A percentile compares a stretch with the other conserved stretches of the same genome.
These are phyloP conservation scores for Mucor velutinosus DNA, from an alignment of 371 early-diverging fungal genomes.

Conservation along the genomic window DNA sequence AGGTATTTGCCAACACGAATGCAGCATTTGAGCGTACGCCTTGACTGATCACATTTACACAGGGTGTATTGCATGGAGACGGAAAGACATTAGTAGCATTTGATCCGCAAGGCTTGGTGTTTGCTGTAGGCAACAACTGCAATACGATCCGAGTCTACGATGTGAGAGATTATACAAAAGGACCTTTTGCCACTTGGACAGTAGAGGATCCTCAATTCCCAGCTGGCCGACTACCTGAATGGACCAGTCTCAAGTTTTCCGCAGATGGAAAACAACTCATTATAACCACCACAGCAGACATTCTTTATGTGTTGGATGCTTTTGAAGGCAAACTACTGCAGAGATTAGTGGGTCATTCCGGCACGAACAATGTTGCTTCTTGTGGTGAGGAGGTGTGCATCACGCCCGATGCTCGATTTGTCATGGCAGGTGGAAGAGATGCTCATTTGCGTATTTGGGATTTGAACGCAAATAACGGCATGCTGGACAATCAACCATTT, in stretches of 20 bases:
- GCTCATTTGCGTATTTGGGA: constrained; percentile 73
- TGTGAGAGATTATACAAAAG: constrained; percentile 59
- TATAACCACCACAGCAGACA: constrained; percentile 69
- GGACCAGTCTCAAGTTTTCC: constrained; percentile 72
- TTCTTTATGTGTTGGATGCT: constrained; percentile 73
- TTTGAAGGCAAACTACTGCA: constrained; percentile 56
- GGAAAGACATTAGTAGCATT: constrained; percentile 71
- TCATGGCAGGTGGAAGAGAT: constrained; percentile 73
- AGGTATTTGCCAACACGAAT: constrained; percentile 41
- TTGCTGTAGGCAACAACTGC: constrained; percentile 68
- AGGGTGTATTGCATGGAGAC: constrained; percentile 50
- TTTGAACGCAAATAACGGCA: constrained; percentile 22
- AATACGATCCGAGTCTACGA: constrained; percentile 67
- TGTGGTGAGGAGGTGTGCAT: constrained; percentile 64
- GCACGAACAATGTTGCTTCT: constrained; percentile 25
- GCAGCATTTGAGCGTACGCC: background rate
- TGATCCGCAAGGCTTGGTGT: constrained; percentile 81
- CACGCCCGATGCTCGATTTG: constrained; percentile 79
- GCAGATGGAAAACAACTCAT: constrained; percentile 78
- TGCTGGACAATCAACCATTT: constrained; percentile 20
- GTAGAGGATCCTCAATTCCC: constrained; percentile 37
- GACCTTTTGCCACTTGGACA: constrained; percentile 33
- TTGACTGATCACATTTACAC: background rate
- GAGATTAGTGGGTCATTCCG: constrained; percentile 54
- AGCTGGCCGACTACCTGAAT: constrained; percentile 38